Evolutionary conservation across 2,329 filamentous ascomycete species (phyloP).

Genomic region (Fusarium redolens): DNA sequence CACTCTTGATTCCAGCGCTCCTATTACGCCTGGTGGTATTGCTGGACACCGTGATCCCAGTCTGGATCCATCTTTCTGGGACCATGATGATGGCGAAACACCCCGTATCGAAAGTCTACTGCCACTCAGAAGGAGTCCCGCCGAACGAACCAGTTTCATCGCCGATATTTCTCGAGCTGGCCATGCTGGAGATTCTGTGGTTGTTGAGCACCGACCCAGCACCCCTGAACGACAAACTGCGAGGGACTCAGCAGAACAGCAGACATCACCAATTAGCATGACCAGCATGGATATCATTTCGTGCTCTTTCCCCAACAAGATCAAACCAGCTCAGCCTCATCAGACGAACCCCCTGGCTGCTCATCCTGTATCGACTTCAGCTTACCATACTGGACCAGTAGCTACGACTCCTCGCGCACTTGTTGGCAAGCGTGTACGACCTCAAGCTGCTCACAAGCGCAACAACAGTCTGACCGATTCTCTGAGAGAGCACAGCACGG

Average conservation of each 20-base stretch:
- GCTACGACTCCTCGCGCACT: constrained; percentile 69
- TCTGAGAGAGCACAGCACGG: constrained; percentile 72
- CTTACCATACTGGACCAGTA: constrained; percentile 61
- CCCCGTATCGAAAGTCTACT: constrained; percentile 58
- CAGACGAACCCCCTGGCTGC: constrained; percentile 60
- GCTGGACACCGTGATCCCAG: constrained; percentile 68
- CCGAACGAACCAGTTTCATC: constrained; percentile 55
- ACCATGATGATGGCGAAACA: constrained; percentile 56
- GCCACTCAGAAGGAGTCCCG: constrained; percentile 42
- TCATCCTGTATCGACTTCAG: constrained; percentile 66
- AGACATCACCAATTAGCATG: constrained; percentile 65
- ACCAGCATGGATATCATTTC: constrained; percentile 71
- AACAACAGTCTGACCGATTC: constrained; percentile 92
- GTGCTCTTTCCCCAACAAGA: constrained; percentile 71
- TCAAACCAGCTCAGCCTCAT: constrained; percentile 53
- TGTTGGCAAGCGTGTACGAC: constrained; percentile 68
- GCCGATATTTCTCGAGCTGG: constrained; percentile 60
- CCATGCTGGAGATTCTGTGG: constrained; percentile 59
- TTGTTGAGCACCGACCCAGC: constrained; percentile 57
- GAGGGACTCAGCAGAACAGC: constrained; percentile 34
- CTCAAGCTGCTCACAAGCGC: constrained; percentile 74
- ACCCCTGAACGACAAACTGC: constrained; percentile 58
- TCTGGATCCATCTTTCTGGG: constrained; percentile 67
- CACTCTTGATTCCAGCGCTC: constrained; percentile 69
- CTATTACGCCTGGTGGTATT: constrained; percentile 81